These are phyloP conservation scores for Psilocybe tampanensis DNA, from an alignment of 768 basidiomycete genomes.

Conservation along the genomic window DNA sequence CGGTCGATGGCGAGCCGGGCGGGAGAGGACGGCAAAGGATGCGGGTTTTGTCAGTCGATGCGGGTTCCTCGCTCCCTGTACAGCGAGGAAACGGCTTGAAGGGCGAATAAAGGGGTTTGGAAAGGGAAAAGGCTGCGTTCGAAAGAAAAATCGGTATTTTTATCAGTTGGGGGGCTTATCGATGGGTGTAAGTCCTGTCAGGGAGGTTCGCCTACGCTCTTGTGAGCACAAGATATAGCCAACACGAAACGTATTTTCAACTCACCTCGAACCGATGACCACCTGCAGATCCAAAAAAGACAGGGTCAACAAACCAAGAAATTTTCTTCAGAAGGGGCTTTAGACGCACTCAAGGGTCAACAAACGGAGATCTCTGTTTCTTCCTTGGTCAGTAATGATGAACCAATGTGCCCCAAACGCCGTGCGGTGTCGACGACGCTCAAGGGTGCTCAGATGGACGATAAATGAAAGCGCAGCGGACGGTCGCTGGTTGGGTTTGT, in stretches of 20 bases:
- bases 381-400: conserved; percentile 78
- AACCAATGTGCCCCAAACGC: conserved; percentile 16
- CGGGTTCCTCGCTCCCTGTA: conserved; percentile 69
- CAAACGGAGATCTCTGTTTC: conserved; percentile 81
- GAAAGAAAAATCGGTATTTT: conserved; percentile 3
- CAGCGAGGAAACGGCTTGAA: conserved; percentile 67
- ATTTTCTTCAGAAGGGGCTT: conserved; percentile 12
- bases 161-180: conserved; percentile 3
- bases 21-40: conserved; percentile 60
- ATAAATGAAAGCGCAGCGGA: conserved; percentile 9
- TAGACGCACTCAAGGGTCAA: conserved; percentile 72
- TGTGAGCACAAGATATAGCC: conserved; percentile 4
- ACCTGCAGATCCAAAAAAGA: conserved; percentile 46
- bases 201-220: conserved; percentile 74
- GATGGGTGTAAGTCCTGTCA: conserved; percentile 46
- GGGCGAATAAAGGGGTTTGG: conserved; percentile 32
- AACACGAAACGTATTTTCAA: conserved; percentile 14
- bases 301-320: conserved; percentile 17
- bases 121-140: conserved; percentile 14
- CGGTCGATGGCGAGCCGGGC: conserved; percentile 63
- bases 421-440: conserved; percentile 15
- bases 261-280: conserved; percentile 78
- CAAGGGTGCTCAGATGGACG: conserved; percentile 7
- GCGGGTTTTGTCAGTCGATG: conserved; percentile 55
- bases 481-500: conserved; percentile 12